phyloP scores from a whole-genome alignment of 257 asterid genomes.

The Capsicum chinense region DNA sequence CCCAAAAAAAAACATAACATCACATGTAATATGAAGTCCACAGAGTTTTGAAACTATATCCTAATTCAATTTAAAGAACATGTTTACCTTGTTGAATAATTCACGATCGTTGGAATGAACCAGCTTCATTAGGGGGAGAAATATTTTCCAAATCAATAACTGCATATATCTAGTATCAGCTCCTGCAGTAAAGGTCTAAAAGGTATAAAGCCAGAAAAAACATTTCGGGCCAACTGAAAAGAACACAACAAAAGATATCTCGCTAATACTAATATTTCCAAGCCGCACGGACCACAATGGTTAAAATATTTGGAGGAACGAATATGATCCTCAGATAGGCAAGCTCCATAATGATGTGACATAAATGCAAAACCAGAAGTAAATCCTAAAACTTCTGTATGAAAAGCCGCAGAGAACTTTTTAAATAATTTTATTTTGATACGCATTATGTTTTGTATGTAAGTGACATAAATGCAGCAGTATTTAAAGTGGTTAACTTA shows the following conservation, averaged over 20 bases:
- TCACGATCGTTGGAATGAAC: conserved; percentile 54
- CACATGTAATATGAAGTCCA: not conserved
- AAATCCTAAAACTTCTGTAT: not conserved
- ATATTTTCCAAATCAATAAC: conserved; percentile 61
- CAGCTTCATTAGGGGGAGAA: conserved; percentile 67
- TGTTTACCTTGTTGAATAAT: conserved; percentile 68
- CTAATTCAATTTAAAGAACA: not conserved
- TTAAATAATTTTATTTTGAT: conserved; percentile 2
- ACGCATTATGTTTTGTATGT: not conserved
- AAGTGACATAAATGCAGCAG: not conserved
- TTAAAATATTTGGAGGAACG: not conserved
- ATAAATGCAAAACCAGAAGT: not conserved
- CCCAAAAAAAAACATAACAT: not conserved
- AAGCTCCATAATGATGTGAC: not conserved
- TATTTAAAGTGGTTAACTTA: not conserved
- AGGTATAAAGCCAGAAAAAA: not conserved
- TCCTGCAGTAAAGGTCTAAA: conserved; percentile 48
- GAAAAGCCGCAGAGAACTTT: not conserved
- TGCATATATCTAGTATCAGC: conserved; percentile 46
- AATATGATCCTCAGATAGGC: conserved; percentile 16
- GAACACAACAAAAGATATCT: not conserved
- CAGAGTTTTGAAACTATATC: not conserved
- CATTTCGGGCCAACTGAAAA: conserved; percentile 7
- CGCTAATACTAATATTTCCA: not conserved
- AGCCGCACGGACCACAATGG: conserved; percentile 9